Evolutionary conservation across 306 rosid species (phyloP), one percentile per base, ranked within the genome.

Genomic region (Quercus suber): DNA sequence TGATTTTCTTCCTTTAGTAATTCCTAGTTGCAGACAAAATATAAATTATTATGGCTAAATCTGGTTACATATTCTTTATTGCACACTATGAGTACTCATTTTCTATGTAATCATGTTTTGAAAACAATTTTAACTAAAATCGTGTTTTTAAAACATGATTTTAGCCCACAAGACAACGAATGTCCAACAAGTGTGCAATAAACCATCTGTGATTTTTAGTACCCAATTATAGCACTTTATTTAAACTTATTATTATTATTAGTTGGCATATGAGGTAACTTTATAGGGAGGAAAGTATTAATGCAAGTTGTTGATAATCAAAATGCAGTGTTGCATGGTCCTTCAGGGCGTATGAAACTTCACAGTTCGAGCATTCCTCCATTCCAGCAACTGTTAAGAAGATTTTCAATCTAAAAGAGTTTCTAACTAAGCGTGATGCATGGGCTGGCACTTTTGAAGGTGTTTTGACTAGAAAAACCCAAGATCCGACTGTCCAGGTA

Each of bases 311-410:
- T 41, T 53, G 6, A n/a, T 21, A 1, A 57, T 5, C 61, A 60
- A 28, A 60, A 6, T 76, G 84, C 76, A 92, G 97, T 90, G 27
- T 17, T 92, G 79, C 94, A 92, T 30, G 75, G 61, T 65, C 80
- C 93, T 6, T 73, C 80, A 17, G 94, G 91, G 78, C 94, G 43
- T 20, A 77, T 9, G 82, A 85, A 49, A 82, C 92, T 9, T 92
- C 94, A 33, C 86, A 92, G 69, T 92, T 83, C 30, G 97, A 92
- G 84, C 94, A 92, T 78, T 92, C 90, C 73, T 87, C 90, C 13
- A 81, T 87, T 28, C 17, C 90, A 11, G 88, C 90, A 13, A 87
- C 90, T 4, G 94, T 92, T 10, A 90, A 92, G 85, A 90, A 87
- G 84, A 87, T 90, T 73, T 92, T 92, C 83, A 82, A 88, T 71